Percentiles rank a stretch among this genome's conserved stretches.
phyloP scores from a whole-genome alignment of 2,329 filamentous ascomycete species.

The Truncatella angustata region DNA sequence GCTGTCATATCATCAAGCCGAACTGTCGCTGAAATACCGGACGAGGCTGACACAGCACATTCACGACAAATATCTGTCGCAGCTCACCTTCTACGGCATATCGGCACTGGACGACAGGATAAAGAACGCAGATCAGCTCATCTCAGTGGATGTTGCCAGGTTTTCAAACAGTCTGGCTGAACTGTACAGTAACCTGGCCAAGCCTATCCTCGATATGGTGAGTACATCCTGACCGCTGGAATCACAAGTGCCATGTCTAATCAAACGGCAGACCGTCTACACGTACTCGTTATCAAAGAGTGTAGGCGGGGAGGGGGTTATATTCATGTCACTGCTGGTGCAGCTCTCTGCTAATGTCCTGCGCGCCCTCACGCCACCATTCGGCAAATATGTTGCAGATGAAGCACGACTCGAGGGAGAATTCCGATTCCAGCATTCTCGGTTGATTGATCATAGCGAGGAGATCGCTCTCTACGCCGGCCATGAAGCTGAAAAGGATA shows the following conservation, averaged over 20 bases:
- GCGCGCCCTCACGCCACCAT: slow-evolving; percentile 91
- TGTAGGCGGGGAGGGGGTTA: slow-evolving; percentile 92
- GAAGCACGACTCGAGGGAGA: slow-evolving; percentile 93
- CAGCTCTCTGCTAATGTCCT: slow-evolving; percentile 91
- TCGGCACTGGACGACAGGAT: slow-evolving; percentile 94
- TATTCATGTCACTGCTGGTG: slow-evolving; percentile 92
- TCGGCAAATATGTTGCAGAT: slow-evolving; percentile 96
- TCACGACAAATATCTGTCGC: slow-evolving; percentile 93
- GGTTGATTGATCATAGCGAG: slow-evolving; percentile 93
- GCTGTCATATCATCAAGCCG: slow-evolving; percentile 97
- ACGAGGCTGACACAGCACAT: slow-evolving; percentile 92
- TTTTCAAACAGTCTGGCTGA: slow-evolving; percentile 95
- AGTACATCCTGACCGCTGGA: slow-evolving; percentile 13
- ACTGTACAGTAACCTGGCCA: slow-evolving; percentile 93
- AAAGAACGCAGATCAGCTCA: slow-evolving; percentile 97
- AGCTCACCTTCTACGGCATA: slow-evolving; percentile 96
- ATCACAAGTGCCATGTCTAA: slow-evolving; percentile 2
- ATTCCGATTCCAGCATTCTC: slow-evolving; percentile 91
- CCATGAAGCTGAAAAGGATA: slow-evolving; percentile 93
- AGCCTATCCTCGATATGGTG: slow-evolving; percentile 90
- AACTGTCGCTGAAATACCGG: slow-evolving; percentile 88
- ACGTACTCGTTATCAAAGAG: slow-evolving; percentile 91
- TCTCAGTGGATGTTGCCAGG: slow-evolving; percentile 93
- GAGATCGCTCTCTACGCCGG: slow-evolving; percentile 91
- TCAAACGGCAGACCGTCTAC: slow-evolving; percentile 70